These are phyloP conservation scores for Fibroporia radiculosa DNA, from an alignment of 768 basidiomycete genomes.

Conservation along the genomic window DNA sequence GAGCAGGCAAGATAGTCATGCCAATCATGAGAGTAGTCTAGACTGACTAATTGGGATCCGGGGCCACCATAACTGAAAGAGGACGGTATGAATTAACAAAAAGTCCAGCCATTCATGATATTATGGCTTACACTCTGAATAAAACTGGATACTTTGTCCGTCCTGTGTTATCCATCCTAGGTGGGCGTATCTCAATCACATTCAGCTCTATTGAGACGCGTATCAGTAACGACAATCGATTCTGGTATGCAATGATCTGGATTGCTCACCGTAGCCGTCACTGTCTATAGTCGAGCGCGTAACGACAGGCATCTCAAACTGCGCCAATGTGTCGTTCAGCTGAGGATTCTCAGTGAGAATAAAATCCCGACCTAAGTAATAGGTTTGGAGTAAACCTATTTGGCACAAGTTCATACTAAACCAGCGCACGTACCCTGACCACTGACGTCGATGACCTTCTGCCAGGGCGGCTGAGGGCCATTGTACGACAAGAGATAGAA, in stretches of 20 bases:
- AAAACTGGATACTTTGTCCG: conserved; percentile 92
- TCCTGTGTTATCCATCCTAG: conserved; percentile 91
- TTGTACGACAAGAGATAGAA: conserved; percentile 77
- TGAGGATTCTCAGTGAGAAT: conserved; percentile 63
- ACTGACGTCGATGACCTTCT: conserved; percentile 59
- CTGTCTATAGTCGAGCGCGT: conserved; percentile 64
- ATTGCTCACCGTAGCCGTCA: conserved; percentile 66
- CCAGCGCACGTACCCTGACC: conserved; percentile 31
- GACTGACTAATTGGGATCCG: conserved; percentile 67
- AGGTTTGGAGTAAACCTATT: not conserved
- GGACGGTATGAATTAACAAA: too few species aligned
- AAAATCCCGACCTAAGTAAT: conserved; percentile 46
- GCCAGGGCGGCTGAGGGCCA: conserved; percentile 85
- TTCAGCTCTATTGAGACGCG: conserved; percentile 58
- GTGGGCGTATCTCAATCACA: conserved; percentile 85
- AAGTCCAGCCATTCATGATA: too few species aligned
- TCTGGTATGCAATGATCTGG: not conserved
- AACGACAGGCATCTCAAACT: conserved; percentile 68
- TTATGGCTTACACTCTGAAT: conserved; percentile 59
- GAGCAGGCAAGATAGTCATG: conserved; percentile 78
- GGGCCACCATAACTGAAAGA: conserved; percentile 81
- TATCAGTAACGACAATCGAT: not conserved
- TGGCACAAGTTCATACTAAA: not conserved
- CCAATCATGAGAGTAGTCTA: conserved; percentile 70
- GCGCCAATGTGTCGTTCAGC: conserved; percentile 53